Conservation (phyloP, 2,329 filamentous ascomycete species). For the Aphanoascus verrucosus region DNA sequence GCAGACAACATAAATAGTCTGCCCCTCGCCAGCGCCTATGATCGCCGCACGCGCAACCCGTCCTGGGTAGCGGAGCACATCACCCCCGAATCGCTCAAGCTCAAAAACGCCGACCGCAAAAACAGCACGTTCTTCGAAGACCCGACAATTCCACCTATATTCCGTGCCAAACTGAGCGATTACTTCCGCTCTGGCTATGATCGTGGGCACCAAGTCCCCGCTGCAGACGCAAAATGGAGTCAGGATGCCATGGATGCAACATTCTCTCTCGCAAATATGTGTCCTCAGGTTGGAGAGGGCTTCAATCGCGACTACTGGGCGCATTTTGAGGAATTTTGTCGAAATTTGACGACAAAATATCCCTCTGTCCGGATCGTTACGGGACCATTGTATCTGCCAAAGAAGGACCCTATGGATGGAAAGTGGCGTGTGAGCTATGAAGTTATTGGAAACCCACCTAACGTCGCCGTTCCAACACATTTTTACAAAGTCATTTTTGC, state of each 20-base stretch:
- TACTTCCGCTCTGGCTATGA: slow-evolving; percentile 94
- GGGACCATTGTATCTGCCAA: slow-evolving; percentile 84
- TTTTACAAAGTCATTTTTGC: slow-evolving; percentile 99
- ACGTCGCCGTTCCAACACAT: slow-evolving; percentile 91
- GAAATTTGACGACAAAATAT: slow-evolving; percentile 67
- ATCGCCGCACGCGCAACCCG: slow-evolving; percentile 82
- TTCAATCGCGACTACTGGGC: slow-evolving; percentile 99
- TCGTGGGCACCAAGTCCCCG: slow-evolving; percentile 91
- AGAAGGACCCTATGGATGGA: slow-evolving; percentile 66
- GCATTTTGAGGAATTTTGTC: slow-evolving; percentile 95
- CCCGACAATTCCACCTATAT: slow-evolving; percentile 63
- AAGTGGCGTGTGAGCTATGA: slow-evolving; percentile 97
- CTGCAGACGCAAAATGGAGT: slow-evolving; percentile 91
- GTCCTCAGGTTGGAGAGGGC: slow-evolving; percentile 91
- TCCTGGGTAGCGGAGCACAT: slow-evolving; percentile 96
- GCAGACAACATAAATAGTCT: slow-evolving; percentile 67
- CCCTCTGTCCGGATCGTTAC: slow-evolving; percentile 86
- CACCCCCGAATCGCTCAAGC: slow-evolving; percentile 69
- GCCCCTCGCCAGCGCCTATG: slow-evolving; percentile 76
- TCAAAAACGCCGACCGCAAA: slow-evolving; percentile 69
- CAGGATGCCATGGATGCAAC: slow-evolving; percentile 92
- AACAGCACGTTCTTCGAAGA: slow-evolving; percentile 79
- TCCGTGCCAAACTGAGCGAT: slow-evolving; percentile 82
- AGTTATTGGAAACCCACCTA: slow-evolving; percentile 85
- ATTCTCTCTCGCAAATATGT: slow-evolving; percentile 92